These are phyloP conservation scores for Rhododendron kiyosumense DNA, from an alignment of 148 eudicot species.

Conservation along the genomic window DNA sequence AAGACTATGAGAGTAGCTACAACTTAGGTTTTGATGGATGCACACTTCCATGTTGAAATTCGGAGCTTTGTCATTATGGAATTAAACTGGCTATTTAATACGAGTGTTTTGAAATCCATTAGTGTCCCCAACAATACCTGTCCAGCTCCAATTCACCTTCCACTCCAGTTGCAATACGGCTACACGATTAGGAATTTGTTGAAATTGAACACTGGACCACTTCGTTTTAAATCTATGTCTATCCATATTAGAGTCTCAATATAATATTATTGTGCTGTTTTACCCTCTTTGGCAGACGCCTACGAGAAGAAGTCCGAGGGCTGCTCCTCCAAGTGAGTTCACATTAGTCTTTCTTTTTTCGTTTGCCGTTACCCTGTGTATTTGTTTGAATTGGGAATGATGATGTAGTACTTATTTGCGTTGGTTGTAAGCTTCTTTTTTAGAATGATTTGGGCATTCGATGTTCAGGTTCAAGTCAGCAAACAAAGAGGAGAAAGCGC, in stretches of 20 bases:
- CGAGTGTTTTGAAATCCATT: not conserved
- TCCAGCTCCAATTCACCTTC: not conserved
- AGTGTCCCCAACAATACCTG: not conserved
- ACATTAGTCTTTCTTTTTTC: not conserved
- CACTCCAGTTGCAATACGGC: not conserved
- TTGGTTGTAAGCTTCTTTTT: not conserved
- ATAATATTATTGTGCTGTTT: not conserved
- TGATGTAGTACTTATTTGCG: not conserved
- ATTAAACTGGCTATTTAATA: not conserved
- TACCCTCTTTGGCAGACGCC: not conserved
- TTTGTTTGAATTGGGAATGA: not conserved
- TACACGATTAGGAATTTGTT: not conserved
- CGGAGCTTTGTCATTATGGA: not conserved
- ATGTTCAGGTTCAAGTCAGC: constrained; percentile 10
- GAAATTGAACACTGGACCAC: not conserved
- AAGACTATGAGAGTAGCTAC: not conserved
- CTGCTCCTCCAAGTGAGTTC: constrained; percentile 14
- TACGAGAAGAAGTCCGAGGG: constrained; percentile 13
- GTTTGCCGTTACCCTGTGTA: not conserved
- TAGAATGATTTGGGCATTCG: not conserved
- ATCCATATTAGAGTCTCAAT: not conserved
- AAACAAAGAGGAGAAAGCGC: constrained; percentile 11
- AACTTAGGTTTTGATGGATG: not conserved
- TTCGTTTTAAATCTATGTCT: not conserved
- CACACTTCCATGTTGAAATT: not conserved